These are phyloP conservation scores for Candida ponderosae DNA, from an alignment of 805 yeast species.

Conservation along the genomic window DNA sequence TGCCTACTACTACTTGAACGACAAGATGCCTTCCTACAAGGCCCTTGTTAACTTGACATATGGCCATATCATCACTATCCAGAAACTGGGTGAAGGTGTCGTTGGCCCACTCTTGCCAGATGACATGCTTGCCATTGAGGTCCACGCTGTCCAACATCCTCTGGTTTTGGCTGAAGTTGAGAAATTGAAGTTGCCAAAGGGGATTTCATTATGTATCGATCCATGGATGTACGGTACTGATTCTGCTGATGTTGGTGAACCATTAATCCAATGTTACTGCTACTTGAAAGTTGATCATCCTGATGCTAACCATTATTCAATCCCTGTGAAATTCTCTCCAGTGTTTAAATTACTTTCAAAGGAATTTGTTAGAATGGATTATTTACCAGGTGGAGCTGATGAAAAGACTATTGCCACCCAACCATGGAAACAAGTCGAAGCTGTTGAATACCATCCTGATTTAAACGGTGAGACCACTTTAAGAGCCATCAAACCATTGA, in stretches of 20 bases:
- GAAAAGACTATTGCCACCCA: conserved; percentile 43
- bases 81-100: conserved; percentile 48
- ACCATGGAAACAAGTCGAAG: conserved; percentile 52
- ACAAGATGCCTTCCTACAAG: conserved; percentile 48
- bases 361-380: conserved; percentile 65
- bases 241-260: conserved; percentile 39
- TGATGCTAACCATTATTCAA: conserved; percentile 70
- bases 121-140: conserved; percentile 50
- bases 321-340: conserved; percentile 67
- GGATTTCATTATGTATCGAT: conserved; percentile 49
- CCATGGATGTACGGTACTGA: conserved; percentile 89
- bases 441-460: conserved; percentile 70
- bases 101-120: conserved; percentile 69
- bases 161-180: conserved; percentile 53
- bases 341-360: conserved; percentile 56
- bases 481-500: conserved; percentile 62
- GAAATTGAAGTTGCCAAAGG: conserved; percentile 53
- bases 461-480: conserved; percentile 41
- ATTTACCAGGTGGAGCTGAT: conserved; percentile 65
- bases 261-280: conserved; percentile 68
- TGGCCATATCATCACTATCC: conserved; percentile 53
- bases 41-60: conserved; percentile 60
- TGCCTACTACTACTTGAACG: conserved; percentile 56
- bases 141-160: conserved; percentile 44
- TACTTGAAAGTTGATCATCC: conserved; percentile 62